Percentiles rank a stretch among this genome's conserved stretches.
Evolutionary conservation across 257 asterid species (phyloP).

Genomic region (Gardenia jasminoides): DNA sequence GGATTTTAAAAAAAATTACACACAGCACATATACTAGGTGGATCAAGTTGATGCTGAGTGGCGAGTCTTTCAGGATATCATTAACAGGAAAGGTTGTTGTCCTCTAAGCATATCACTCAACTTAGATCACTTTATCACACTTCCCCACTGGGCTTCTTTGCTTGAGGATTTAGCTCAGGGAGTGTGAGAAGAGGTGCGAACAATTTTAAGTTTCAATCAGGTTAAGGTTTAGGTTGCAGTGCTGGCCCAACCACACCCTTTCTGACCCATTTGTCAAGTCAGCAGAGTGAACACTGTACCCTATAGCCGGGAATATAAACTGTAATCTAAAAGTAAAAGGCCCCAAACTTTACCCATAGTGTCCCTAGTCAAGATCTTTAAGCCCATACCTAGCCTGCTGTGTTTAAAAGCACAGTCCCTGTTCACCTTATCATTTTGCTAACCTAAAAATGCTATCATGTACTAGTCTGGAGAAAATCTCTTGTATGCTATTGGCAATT

Average conservation of each 20-base stretch:
- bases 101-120: no score
- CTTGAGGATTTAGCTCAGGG: background rate
- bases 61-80: background rate
- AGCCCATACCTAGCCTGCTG: background rate
- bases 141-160: no score
- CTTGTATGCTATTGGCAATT: no score
- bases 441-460: background rate
- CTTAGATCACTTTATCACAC: background rate
- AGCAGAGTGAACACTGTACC: background rate
- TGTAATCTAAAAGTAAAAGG: background rate
- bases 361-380: background rate
- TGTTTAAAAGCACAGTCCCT: background rate
- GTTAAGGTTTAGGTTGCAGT: background rate
- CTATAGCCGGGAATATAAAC: background rate
- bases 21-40: no score
- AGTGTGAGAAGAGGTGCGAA: background rate
- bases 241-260: background rate
- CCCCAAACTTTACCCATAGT: background rate
- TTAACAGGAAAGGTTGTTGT: background rate
- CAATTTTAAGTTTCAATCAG: background rate
- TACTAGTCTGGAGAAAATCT: background rate
- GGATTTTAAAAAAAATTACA: no score
- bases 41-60: no score
- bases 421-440: background rate
- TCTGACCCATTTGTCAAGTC: background rate